Evolutionary conservation across 805 yeast species (phyloP).

Genomic region (Yamadazyma kitorensis): DNA sequence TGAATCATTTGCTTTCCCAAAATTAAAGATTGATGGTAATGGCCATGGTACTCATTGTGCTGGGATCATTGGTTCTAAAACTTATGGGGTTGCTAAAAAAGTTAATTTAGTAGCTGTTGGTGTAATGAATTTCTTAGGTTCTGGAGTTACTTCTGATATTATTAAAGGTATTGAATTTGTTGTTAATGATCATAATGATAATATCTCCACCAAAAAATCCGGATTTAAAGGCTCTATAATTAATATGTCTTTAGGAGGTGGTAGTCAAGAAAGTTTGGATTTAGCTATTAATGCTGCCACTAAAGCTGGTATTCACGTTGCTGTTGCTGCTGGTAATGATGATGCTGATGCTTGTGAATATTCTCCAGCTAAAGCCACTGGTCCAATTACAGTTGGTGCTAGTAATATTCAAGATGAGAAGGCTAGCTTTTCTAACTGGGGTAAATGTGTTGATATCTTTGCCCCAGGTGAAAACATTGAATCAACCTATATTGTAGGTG

Average conservation of each 20-base stretch:
- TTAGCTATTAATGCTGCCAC: slow-evolving; percentile 59
- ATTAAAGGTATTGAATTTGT: slow-evolving; percentile 41
- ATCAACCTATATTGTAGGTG: slow-evolving; percentile 56
- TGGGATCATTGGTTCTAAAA: slow-evolving; percentile 75
- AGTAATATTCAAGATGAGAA: slow-evolving; percentile 42
- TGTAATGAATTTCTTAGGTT: slow-evolving; percentile 38
- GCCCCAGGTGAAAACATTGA: slow-evolving; percentile 57
- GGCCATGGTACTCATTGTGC: slow-evolving; percentile 97
- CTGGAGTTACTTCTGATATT: slow-evolving; percentile 41
- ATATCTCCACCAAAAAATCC: slow-evolving; percentile 23
- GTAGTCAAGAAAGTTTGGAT: slow-evolving; percentile 54
- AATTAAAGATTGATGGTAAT: slow-evolving; percentile 51
- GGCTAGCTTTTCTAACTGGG: slow-evolving; percentile 54
- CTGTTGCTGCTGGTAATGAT: slow-evolving; percentile 65
- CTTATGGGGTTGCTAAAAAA: slow-evolving; percentile 79
- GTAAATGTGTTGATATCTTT: slow-evolving; percentile 51
- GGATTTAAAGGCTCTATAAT: slow-evolving; percentile 61
- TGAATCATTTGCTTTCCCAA: slow-evolving; percentile 34
- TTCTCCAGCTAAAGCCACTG: slow-evolving; percentile 61
- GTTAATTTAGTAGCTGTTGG: slow-evolving; percentile 40
- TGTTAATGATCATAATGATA: slow-evolving; percentile 32
- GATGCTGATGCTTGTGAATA: slow-evolving; percentile 56
- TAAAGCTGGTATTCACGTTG: slow-evolving; percentile 54
- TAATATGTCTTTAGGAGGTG: slow-evolving; percentile 63
- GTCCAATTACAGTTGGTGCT: slow-evolving; percentile 54